Evolutionary conservation across 192 early-diverging fungal species (phyloP).

Genomic region (Entomortierella chlamydospora): DNA sequence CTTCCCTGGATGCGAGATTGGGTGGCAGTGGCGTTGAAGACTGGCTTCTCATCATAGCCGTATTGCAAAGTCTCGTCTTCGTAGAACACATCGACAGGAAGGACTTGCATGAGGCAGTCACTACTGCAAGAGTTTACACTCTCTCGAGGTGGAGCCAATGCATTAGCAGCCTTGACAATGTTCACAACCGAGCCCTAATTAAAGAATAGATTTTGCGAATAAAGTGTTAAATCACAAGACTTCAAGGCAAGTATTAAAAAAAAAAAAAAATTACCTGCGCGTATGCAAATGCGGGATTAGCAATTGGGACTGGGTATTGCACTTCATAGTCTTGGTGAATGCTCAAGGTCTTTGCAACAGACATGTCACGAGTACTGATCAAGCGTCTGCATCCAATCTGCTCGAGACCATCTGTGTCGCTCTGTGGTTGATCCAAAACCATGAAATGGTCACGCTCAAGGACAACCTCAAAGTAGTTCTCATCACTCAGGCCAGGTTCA

Average conservation of each 20-base stretch:
- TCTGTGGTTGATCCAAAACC: slow-evolving; percentile 1
- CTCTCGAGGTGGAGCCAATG: slow-evolving; percentile 9
- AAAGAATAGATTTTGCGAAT: not conserved
- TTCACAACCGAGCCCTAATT: slow-evolving; percentile 23
- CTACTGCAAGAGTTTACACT: not conserved
- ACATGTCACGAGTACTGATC: slow-evolving; percentile 29
- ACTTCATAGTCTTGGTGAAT: slow-evolving; percentile 37
- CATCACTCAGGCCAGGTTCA: slow-evolving; percentile 8
- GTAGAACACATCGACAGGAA: slow-evolving; percentile 8
- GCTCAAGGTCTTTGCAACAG: slow-evolving; percentile 8
- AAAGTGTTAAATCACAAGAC: not conserved
- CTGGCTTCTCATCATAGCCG: slow-evolving; percentile 7
- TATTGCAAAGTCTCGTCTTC: slow-evolving; percentile 12
- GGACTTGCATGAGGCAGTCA: slow-evolving; percentile 7
- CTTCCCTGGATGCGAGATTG: slow-evolving; percentile 12
- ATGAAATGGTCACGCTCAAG: slow-evolving; percentile 29
- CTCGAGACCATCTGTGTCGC: not conserved
- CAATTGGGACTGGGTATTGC: slow-evolving; percentile 9
- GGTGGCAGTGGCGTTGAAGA: slow-evolving; percentile 1
- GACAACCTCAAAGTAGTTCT: slow-evolving; percentile 17
- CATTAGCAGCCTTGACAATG: slow-evolving; percentile 20
- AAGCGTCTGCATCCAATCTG: slow-evolving; percentile 2
- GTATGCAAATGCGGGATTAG: slow-evolving; percentile 12
- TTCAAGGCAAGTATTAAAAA: not conserved
- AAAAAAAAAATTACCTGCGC: slow-evolving; percentile 6